These are phyloP conservation scores for Eutrema yunnanense DNA, from an alignment of 345 rosid species.

Conservation along the genomic window DNA sequence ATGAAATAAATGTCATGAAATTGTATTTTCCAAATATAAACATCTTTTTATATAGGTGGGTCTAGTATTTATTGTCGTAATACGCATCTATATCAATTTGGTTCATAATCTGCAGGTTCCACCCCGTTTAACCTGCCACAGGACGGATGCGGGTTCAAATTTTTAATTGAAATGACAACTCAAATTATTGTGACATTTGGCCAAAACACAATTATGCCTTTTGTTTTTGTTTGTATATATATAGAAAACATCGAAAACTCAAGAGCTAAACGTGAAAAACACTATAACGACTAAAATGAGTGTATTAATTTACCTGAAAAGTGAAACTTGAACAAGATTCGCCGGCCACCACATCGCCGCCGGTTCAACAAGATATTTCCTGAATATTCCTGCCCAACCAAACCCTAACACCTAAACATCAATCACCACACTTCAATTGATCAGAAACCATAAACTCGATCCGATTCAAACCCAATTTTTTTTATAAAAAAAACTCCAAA, in stretches of 20 bases:
- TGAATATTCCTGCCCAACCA: slow-evolving; percentile 98
- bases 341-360: slow-evolving; percentile 99
- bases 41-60: too few species aligned
- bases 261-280: neutral
- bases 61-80: too few species aligned
- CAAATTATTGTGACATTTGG: neutral
- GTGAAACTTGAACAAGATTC: slow-evolving; percentile 93
- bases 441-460: slow-evolving; percentile 7
- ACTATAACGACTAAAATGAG: too few species aligned
- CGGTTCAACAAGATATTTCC: slow-evolving; percentile 87
- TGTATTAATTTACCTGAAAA: slow-evolving; percentile 57
- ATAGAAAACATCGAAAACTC: slow-evolving; percentile 8
- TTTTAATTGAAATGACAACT: neutral
- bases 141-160: too few species aligned
- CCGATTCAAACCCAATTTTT: neutral
- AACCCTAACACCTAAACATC: slow-evolving; percentile 81
- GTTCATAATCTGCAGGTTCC: too few species aligned
- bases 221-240: neutral
- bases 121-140: too few species aligned
- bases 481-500: neutral
- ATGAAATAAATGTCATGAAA: too few species aligned
- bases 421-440: slow-evolving; percentile 5
- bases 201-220: neutral
- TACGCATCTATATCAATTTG: too few species aligned
- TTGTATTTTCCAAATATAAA: too few species aligned